Evolutionary conservation across 1,284 basidiomycete genomes (phyloP).

Genomic region (Psilocybe mexicana): DNA sequence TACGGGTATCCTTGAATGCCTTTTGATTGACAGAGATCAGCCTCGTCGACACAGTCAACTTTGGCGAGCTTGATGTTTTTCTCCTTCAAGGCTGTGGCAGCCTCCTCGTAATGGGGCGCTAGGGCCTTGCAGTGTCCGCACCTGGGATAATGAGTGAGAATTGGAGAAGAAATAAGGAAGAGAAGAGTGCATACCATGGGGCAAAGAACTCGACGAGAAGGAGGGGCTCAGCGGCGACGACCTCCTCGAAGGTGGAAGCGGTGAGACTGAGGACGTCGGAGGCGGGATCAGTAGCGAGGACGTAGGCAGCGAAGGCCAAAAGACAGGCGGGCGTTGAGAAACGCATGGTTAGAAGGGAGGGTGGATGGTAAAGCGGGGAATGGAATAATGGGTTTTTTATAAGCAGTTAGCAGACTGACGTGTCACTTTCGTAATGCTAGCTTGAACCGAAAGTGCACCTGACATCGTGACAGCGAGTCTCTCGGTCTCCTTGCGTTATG

Average conservation of each 20-base stretch:
- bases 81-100: conserved; percentile 90
- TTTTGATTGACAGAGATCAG: conserved; percentile 83
- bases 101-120: conserved; percentile 94
- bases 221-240: conserved; percentile 72
- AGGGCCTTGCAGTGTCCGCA: conserved; percentile 92
- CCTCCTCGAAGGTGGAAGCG: conserved; percentile 67
- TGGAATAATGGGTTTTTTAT: conserved; percentile 25
- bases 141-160: conserved; percentile 39
- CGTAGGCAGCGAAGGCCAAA: conserved; percentile 57
- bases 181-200: conserved; percentile 62
- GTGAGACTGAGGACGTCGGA: conserved; percentile 88
- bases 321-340: conserved; percentile 50
- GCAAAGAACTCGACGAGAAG: conserved; percentile 97
- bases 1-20: conserved; percentile 93
- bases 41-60: conserved; percentile 91
- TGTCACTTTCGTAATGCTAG: conserved; percentile 35
- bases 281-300: conserved; percentile 54
- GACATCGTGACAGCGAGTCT: conserved; percentile 15
- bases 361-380: conserved; percentile 16
- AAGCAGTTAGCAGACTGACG: conserved; percentile 38
- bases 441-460: conserved; percentile 16
- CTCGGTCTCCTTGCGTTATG: conserved; percentile 12
- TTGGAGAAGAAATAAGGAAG: neutral
- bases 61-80: conserved; percentile 92
- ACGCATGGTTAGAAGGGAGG: conserved; percentile 55